These are phyloP conservation scores for Colletotrichum lentis DNA, from an alignment of 2,329 filamentous ascomycete genomes.

Conservation along the genomic window DNA sequence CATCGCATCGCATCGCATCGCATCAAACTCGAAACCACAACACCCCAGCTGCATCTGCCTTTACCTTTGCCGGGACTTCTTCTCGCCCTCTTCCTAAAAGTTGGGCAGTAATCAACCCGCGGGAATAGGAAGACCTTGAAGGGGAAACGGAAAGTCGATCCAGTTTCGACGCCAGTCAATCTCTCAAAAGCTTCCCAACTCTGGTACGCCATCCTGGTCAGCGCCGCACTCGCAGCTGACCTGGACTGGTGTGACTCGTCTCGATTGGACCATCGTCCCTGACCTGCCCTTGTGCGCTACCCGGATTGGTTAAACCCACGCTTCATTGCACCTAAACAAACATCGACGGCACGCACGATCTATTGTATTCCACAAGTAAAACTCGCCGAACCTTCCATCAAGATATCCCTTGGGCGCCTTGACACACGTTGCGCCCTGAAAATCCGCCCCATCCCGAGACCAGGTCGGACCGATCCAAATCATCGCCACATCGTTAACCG, in stretches of 20 bases:
- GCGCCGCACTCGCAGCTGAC: slow-evolving; percentile 32
- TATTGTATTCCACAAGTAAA: slow-evolving; percentile 3
- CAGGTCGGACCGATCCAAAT: neutral
- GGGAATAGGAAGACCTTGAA: slow-evolving; percentile 30
- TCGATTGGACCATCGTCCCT: slow-evolving; percentile 36
- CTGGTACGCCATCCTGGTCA: slow-evolving; percentile 33
- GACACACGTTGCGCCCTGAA: neutral
- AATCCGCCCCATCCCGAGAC: neutral
- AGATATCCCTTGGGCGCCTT: neutral
- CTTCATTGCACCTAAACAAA: slow-evolving; percentile 15
- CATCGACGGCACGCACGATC: slow-evolving; percentile 12
- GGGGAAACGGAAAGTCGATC: slow-evolving; percentile 19
- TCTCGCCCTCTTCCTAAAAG: neutral
- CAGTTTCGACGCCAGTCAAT: slow-evolving; percentile 37
- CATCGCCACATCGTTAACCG: neutral
- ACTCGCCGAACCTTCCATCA: slow-evolving; percentile 16
- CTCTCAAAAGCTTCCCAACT: slow-evolving; percentile 27
- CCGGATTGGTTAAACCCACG: slow-evolving; percentile 26
- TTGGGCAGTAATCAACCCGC: slow-evolving; percentile 34
- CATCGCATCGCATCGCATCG: slow-evolving; percentile 13
- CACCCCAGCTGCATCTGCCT: slow-evolving; percentile 2
- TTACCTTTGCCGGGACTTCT: neutral
- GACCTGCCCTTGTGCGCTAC: slow-evolving; percentile 30
- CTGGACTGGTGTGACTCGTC: slow-evolving; percentile 18
- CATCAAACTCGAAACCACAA: neutral